Evolutionary conservation across 2,329 filamentous ascomycete species (phyloP).

Genomic region (Fusarium brachygibbosum): DNA sequence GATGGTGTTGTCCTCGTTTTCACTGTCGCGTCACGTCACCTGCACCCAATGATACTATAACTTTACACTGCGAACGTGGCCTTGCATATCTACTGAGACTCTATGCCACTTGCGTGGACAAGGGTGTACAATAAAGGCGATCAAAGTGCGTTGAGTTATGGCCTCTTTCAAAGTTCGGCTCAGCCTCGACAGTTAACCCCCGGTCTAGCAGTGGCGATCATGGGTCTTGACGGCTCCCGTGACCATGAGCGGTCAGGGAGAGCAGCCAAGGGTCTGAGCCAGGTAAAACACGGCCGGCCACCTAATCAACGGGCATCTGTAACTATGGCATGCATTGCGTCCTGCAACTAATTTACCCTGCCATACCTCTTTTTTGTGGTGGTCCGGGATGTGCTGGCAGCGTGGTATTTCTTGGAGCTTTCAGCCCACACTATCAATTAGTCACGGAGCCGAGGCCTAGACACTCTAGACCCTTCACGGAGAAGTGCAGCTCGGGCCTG

Average conservation of each 20-base stretch:
- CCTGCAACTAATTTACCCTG: conserved; percentile 51
- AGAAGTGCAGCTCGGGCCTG: conserved; percentile 42
- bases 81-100: conserved; percentile 24
- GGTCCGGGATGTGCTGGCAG: conserved; percentile 46
- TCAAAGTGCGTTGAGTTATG: conserved; percentile 34
- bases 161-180: conserved; percentile 17
- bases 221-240: conserved; percentile 46
- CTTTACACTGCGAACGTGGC: conserved; percentile 21
- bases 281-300: conserved; percentile 30
- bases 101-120: conserved; percentile 23
- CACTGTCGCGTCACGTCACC: conserved; percentile 19
- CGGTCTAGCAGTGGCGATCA: conserved; percentile 48
- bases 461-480: conserved; percentile 29
- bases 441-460: conserved; percentile 27
- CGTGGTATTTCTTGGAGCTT: conserved; percentile 24
- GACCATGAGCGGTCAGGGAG: conserved; percentile 49
- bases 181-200: conserved; percentile 36
- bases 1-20: conserved; percentile 9
- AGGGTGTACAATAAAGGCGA: conserved; percentile 33
- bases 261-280: conserved; percentile 32
- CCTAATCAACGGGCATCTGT: conserved; percentile 49
- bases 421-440: conserved; percentile 16
- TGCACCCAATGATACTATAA: conserved; percentile 11
- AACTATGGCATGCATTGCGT: conserved; percentile 53
- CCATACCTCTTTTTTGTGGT: conserved; percentile 37